Evolutionary conservation across 1,284 basidiomycete genomes (phyloP).

Genomic region (Melanopsichium pennsylvanicum): DNA sequence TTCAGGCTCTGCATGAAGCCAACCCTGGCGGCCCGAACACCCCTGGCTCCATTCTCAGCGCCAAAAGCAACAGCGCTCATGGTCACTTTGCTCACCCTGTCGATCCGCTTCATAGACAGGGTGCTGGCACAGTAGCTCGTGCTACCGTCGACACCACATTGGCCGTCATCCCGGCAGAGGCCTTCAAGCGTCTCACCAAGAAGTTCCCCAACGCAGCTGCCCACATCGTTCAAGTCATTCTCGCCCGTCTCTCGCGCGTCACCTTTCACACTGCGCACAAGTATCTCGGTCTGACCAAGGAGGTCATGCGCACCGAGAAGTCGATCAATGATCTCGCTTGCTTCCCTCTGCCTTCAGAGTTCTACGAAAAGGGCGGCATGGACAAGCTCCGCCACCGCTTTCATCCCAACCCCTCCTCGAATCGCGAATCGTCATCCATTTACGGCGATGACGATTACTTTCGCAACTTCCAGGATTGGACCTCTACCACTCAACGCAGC

Average conservation of each 20-base stretch:
- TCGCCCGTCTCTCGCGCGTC: conserved; percentile 93
- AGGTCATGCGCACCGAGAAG: conserved; percentile 94
- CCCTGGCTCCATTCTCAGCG: conserved; percentile 53
- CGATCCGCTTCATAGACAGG: conserved; percentile 27
- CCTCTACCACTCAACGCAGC: conserved; percentile 24
- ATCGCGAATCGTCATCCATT: conserved; percentile 25
- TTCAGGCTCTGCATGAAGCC: conserved; percentile 27
- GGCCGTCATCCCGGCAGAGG: conserved; percentile 98
- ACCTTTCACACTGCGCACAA: conserved; percentile 94
- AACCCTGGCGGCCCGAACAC: conserved; percentile 32
- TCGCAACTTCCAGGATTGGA: conserved; percentile 45
- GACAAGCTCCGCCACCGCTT: conserved; percentile 86
- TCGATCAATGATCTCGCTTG: conserved; percentile 95
- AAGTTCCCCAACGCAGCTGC: conserved; percentile 96
- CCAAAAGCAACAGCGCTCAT: conserved; percentile 40
- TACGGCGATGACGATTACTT: conserved; percentile 48
- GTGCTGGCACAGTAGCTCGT: conserved; percentile 73
- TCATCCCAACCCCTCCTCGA: conserved; percentile 44
- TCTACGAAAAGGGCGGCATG: conserved; percentile 93
- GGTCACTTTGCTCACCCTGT: conserved; percentile 9
- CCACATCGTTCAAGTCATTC: conserved; percentile 95
- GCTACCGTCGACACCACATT: conserved; percentile 93
- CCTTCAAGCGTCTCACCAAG: conserved; percentile 86
- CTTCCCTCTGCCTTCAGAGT: conserved; percentile 86
- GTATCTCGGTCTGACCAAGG: conserved; percentile 92